A percentile compares a stretch with the other conserved stretches of the same genome.
phyloP scores from a whole-genome alignment of 331 rosid genomes.

The Erythrophleum ivorense region DNA sequence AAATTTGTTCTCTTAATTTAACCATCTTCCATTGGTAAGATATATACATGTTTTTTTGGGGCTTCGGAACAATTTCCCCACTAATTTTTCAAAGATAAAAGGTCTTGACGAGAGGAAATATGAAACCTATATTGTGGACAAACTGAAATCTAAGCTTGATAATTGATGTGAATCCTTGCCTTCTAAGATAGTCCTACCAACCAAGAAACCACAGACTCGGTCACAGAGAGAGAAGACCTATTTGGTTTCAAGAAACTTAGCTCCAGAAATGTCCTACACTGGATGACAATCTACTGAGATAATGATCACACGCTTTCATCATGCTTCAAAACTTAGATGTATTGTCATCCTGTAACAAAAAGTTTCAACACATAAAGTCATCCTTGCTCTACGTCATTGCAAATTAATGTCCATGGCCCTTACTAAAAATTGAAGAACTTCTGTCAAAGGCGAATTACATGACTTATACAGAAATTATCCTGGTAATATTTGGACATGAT shows the following conservation, averaged over 20 bases:
- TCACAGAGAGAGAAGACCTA: background rate
- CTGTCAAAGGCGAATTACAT: background rate
- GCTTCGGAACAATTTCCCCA: background rate
- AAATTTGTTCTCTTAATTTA: constrained; percentile 5
- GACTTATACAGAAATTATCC: background rate
- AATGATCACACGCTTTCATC: constrained; percentile 1
- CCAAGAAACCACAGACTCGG: background rate
- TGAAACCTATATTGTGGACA: background rate
- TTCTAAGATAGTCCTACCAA: constrained; percentile 25
- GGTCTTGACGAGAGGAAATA: background rate
- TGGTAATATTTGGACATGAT: background rate
- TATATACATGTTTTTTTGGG: background rate
- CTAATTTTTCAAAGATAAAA: background rate
- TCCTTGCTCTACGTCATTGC: background rate
- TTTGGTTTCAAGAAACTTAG: background rate
- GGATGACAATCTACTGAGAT: background rate
- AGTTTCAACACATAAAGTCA: background rate
- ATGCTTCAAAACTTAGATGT: constrained; percentile 24
- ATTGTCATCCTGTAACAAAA: background rate
- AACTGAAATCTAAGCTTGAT: background rate
- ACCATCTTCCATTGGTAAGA: constrained; percentile 7
- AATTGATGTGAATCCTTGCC: background rate
- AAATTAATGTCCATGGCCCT: constrained; percentile 15
- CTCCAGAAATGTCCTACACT: constrained; percentile 23
- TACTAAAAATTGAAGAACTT: constrained; percentile 8